Evolutionary conservation across 2,329 filamentous ascomycete species (phyloP), one percentile per base, ranked within the genome.

Genomic region (Davidsoniella neocaledoniae): DNA sequence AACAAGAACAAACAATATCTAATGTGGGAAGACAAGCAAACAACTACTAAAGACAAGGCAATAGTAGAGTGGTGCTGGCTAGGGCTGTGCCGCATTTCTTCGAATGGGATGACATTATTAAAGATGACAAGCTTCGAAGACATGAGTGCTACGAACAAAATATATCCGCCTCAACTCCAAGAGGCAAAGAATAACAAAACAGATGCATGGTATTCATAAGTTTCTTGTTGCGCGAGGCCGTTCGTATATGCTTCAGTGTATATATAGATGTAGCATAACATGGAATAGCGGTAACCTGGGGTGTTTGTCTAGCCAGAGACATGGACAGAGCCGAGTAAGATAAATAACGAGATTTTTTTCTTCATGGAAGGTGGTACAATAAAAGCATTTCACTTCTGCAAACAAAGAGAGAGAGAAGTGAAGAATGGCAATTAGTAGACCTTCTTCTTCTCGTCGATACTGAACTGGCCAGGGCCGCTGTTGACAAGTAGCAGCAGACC

Each of bases 391-490:
- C 39, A 23, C 39, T n/a, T 41, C 39, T 39, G 36, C 45, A 48
- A 25, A 48, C 33, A 25, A 29, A 26, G 16, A 26, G 46, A n/a
- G 39, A 12, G 17, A 40, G 38, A 38, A 46, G 17, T 14, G 44
- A 17, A 23, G 29, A 21, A 33, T 36, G 25, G 12, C 29, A 33
- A 50, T 57, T 75, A 98, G 72, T 98, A 98, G 58, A 98, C 91
- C 77, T 98, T 98, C 81, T 98, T 98, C 85, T 98, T 98, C 79
- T 98, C 91, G 68, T 98, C 91, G 66, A 96, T 90, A 65, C 85
- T 94, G 74, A 96, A 84, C 67, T 94, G 88, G 56, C 91, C 91
- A 8, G 91, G 91, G 54, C 91, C 91, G 77, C 91, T 95, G 78
- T 98, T 98, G 69, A 96, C 88, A 57, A 98, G 78, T 57, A 98